These are phyloP conservation scores for Globisporangium canariense DNA, from an alignment of 352 stramenopile species.

Conservation along the genomic window DNA sequence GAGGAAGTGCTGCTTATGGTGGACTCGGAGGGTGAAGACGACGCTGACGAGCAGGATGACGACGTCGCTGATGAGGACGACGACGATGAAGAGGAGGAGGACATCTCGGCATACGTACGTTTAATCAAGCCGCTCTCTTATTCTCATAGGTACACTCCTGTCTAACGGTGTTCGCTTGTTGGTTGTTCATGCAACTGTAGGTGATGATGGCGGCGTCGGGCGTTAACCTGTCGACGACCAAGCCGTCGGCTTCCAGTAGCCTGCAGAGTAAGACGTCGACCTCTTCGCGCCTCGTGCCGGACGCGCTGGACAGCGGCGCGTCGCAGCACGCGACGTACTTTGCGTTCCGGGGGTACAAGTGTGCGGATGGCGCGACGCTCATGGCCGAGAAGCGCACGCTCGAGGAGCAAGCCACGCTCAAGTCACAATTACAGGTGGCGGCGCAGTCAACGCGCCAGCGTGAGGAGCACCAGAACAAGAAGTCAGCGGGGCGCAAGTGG, in stretches of 20 bases:
- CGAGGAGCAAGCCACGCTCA: slow-evolving; percentile 52
- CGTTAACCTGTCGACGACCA: slow-evolving; percentile 31
- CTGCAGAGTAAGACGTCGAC: slow-evolving; percentile 6
- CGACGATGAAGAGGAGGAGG: slow-evolving; percentile 34
- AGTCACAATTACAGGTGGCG: slow-evolving; percentile 30
- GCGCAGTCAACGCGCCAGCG: slow-evolving; percentile 52
- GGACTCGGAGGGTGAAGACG: slow-evolving; percentile 39
- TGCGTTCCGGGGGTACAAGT: slow-evolving; percentile 39
- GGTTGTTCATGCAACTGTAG: too few species aligned
- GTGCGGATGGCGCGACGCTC: slow-evolving; percentile 33
- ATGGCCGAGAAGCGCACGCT: slow-evolving; percentile 32
- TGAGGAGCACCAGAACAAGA: slow-evolving; percentile 43
- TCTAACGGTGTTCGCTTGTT: too few species aligned
- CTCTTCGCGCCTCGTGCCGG: slow-evolving; percentile 34
- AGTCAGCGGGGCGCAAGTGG: slow-evolving; percentile 78
- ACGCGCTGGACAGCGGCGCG: slow-evolving; percentile 66
- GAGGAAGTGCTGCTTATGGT: slow-evolving; percentile 48
- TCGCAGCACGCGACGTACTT: slow-evolving; percentile 44
- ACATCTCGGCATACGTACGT: slow-evolving; percentile 42
- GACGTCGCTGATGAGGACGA: slow-evolving; percentile 25
- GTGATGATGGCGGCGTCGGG: slow-evolving; percentile 49
- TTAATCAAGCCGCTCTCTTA: too few species aligned
- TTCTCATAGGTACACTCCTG: too few species aligned
- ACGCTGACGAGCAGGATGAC: slow-evolving; percentile 21
- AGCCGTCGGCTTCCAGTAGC: not conserved